Conservation (phyloP, 257 asterid species). For the Forsythia viridissima region DNA sequence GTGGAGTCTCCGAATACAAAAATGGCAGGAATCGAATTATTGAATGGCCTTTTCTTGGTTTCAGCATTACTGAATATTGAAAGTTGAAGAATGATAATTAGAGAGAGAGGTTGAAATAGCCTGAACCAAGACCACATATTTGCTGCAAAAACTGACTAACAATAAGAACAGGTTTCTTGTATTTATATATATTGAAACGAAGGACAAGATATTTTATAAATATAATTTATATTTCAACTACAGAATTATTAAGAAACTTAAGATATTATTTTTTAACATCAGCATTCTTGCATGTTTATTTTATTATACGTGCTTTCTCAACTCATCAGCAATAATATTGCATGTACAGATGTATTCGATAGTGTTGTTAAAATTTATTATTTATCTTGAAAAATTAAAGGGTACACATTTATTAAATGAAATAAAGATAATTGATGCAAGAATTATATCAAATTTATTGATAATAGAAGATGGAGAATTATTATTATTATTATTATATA, state of each 20-base stretch:
- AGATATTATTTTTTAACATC: not conserved
- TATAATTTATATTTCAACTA: too few species aligned
- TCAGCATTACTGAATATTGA: not conserved
- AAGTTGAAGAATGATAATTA: not conserved
- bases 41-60: not conserved
- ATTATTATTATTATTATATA: too few species aligned
- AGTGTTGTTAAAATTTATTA: too few species aligned
- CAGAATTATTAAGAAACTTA: not conserved
- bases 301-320: too few species aligned
- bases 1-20: conserved; percentile 78
- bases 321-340: too few species aligned
- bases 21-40: conserved; percentile 37
- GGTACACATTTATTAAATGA: too few species aligned
- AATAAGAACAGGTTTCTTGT: not conserved
- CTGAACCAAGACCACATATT: not conserved
- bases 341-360: too few species aligned
- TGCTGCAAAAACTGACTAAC: not conserved
- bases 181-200: not conserved
- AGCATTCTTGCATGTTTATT: not conserved
- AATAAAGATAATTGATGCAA: not conserved
- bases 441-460: too few species aligned
- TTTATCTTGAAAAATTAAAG: too few species aligned
- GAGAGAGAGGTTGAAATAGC: not conserved
- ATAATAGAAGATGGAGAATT: too few species aligned
- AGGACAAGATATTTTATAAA: not conserved